phyloP scores from a whole-genome alignment of 2,329 filamentous ascomycete genomes.

The Clathrospora elynae region DNA sequence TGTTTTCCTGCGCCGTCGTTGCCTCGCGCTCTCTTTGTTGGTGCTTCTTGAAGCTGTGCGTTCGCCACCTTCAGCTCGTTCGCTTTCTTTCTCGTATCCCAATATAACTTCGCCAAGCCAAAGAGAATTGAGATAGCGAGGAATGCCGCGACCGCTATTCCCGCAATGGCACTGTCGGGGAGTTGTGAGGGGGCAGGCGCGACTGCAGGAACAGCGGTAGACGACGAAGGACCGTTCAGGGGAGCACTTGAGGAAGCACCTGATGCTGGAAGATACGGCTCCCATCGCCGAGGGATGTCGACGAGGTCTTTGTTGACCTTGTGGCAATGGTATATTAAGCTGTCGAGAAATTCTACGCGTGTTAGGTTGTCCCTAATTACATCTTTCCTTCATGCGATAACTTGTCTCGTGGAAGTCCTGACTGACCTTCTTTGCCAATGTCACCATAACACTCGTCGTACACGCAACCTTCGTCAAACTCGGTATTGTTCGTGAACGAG shows the following conservation, averaged over 20 bases:
- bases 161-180: not conserved
- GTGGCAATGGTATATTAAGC: slow-evolving; percentile 16
- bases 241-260: not conserved
- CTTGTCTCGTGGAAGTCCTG: not conserved
- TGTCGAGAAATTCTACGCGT: slow-evolving; percentile 15
- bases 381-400: not conserved
- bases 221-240: not conserved
- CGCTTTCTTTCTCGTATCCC: slow-evolving; percentile 11
- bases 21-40: no score
- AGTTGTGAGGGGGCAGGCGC: not conserved
- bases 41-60: slow-evolving; percentile 10
- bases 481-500: slow-evolving; percentile 14
- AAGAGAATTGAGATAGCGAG: slow-evolving; percentile 2
- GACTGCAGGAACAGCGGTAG: not conserved
- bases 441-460: slow-evolving; percentile 18
- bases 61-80: slow-evolving; percentile 9
- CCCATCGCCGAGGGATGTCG: slow-evolving; percentile 19
- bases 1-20: no score
- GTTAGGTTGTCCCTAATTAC: not conserved
- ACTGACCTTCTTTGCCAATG: slow-evolving; percentile 14
- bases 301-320: slow-evolving; percentile 4
- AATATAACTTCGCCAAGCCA: slow-evolving; percentile 8
- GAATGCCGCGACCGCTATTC: not conserved
- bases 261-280: slow-evolving; percentile 17
- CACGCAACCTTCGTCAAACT: slow-evolving; percentile 22